phyloP scores from a whole-genome alignment of 1,139 yeast genomes.

The Suhomyces coccinellae region DNA sequence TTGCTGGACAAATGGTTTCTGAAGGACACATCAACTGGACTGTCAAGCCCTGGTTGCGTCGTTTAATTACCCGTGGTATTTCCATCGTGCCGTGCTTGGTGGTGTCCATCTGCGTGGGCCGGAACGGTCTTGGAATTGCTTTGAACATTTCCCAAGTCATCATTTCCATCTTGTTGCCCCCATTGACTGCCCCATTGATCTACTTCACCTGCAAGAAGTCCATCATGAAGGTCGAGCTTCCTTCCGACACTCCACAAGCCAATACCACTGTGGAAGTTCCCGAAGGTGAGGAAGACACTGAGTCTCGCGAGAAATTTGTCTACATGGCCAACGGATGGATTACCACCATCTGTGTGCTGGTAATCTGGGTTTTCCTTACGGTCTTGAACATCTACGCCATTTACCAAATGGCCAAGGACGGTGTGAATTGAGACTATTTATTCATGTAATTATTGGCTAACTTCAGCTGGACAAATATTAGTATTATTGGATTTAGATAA shows the following conservation, averaged over 20 bases:
- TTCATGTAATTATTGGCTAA: neutral
- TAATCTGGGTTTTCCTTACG: slow-evolving; percentile 66
- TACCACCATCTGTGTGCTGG: slow-evolving; percentile 44
- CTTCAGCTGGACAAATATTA: no score
- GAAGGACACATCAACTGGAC: slow-evolving; percentile 81
- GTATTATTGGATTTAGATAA: no score
- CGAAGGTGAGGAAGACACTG: slow-evolving; percentile 3
- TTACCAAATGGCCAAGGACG: slow-evolving; percentile 56
- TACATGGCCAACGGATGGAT: slow-evolving; percentile 66
- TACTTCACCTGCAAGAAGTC: slow-evolving; percentile 64
- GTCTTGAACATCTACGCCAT: slow-evolving; percentile 70
- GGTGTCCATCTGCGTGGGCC: slow-evolving; percentile 63
- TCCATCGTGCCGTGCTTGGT: slow-evolving; percentile 73
- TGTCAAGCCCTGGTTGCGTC: slow-evolving; percentile 64
- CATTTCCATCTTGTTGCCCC: slow-evolving; percentile 66
- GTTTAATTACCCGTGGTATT: slow-evolving; percentile 67
- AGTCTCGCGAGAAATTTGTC: slow-evolving; percentile 27
- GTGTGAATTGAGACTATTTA: slow-evolving; percentile 21
- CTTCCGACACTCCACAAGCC: slow-evolving; percentile 11
- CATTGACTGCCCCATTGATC: slow-evolving; percentile 73
- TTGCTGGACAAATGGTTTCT: slow-evolving; percentile 79
- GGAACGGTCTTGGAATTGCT: slow-evolving; percentile 67
- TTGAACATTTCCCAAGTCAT: slow-evolving; percentile 77
- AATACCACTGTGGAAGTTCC: slow-evolving; percentile 5
- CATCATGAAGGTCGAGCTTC: slow-evolving; percentile 54